Evolutionary conservation across 306 rosid species (phyloP).

Genomic region (Castanea crenata): DNA sequence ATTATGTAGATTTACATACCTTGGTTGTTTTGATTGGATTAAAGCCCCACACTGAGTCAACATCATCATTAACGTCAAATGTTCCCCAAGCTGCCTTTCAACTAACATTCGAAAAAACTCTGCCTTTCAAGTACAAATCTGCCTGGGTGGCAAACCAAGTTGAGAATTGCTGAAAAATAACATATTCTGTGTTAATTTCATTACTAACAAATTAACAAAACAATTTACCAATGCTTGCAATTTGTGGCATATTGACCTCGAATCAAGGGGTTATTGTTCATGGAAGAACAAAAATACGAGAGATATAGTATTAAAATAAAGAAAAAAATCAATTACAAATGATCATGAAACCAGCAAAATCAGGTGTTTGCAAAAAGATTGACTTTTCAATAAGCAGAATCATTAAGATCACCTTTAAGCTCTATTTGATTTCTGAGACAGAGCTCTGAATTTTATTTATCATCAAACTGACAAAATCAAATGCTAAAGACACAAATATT

Average conservation of each 20-base stretch:
- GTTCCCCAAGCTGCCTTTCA: constrained; percentile 65
- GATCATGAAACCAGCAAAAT: background rate
- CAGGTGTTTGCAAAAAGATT: background rate
- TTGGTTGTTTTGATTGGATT: constrained; percentile 50
- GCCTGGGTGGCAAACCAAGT: background rate
- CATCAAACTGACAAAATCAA: background rate
- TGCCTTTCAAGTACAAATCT: background rate
- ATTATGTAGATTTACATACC: constrained; percentile 41
- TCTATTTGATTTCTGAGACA: background rate
- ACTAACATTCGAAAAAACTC: background rate
- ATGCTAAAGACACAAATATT: background rate
- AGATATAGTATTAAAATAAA: background rate
- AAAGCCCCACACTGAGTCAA: constrained; percentile 92
- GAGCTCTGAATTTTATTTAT: background rate
- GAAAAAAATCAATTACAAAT: background rate
- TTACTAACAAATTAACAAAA: background rate
- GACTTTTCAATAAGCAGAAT: background rate
- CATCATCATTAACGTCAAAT: constrained; percentile 75
- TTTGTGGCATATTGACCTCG: background rate
- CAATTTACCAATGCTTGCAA: background rate
- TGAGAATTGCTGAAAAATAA: background rate
- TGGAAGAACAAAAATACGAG: background rate
- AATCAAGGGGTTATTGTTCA: background rate
- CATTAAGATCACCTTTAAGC: background rate
- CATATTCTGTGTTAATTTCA: background rate